These are phyloP conservation scores for Athelia sp. DNA, from an alignment of 1,284 basidiomycete genomes.

Conservation along the genomic window DNA sequence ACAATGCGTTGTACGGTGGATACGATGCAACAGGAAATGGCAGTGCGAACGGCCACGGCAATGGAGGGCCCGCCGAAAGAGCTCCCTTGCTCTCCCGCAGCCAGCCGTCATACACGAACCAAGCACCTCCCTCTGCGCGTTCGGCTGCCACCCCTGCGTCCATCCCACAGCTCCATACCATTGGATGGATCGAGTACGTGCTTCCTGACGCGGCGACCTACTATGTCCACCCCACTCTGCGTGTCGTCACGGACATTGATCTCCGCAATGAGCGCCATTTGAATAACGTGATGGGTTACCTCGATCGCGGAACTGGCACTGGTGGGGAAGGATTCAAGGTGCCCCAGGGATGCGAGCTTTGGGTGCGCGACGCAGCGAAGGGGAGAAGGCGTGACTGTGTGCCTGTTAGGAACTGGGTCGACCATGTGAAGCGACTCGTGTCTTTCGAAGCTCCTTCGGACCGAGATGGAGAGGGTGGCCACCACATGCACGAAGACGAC, in stretches of 20 bases:
- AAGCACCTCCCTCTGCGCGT: conserved; percentile 3
- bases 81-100: conserved; percentile 6
- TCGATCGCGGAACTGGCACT: conserved; percentile 26
- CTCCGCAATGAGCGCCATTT: conserved; percentile 46
- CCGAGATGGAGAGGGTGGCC: conserved; percentile 16
- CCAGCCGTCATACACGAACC: conserved; percentile 15
- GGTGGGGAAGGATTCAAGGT: conserved; percentile 12
- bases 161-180: conserved; percentile 20
- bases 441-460: conserved; percentile 36
- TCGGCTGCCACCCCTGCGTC: conserved; percentile 9
- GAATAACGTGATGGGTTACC: conserved; percentile 42
- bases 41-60: too few species aligned
- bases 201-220: conserved; percentile 66
- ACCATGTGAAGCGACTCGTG: conserved; percentile 53
- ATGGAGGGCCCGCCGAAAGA: too few species aligned
- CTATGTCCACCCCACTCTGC: conserved; percentile 54
- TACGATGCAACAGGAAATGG: too few species aligned
- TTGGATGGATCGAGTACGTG: conserved; percentile 62
- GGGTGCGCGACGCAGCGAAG: conserved; percentile 36
- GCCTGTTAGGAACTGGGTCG: conserved; percentile 55
- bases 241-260: conserved; percentile 61
- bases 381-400: conserved; percentile 26
- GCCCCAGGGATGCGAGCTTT: conserved; percentile 48
- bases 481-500: conserved; percentile 38
- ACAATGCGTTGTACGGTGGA: too few species aligned